Evolutionary conservation across 2,329 filamentous ascomycete species (phyloP).

Genomic region (Penicillium sp.): DNA sequence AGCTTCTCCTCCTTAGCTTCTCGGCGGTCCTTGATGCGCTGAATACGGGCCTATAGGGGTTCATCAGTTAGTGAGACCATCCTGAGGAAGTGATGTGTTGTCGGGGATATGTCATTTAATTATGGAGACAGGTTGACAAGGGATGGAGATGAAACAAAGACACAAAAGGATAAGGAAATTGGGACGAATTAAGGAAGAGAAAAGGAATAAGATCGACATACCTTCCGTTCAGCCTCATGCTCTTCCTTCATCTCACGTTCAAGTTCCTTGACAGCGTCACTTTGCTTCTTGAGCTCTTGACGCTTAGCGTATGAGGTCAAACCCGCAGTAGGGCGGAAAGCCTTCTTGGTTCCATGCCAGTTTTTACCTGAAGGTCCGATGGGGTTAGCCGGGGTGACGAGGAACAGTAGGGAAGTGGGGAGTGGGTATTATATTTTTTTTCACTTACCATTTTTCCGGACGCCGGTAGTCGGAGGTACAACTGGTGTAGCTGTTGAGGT

Average conservation of each 20-base stretch:
- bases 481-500: slow-evolving; percentile 31
- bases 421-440: slow-evolving; percentile 1
- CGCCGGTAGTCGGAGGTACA: slow-evolving; percentile 51
- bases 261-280: slow-evolving; percentile 79
- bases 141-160: neutral
- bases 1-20: slow-evolving; percentile 90
- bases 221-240: slow-evolving; percentile 84
- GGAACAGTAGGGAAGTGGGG: slow-evolving; percentile 13
- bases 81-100: slow-evolving; percentile 1
- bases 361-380: slow-evolving; percentile 70
- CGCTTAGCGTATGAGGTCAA: slow-evolving; percentile 77
- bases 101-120: neutral
- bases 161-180: neutral
- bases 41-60: slow-evolving; percentile 63
- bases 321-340: slow-evolving; percentile 79
- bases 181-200: neutral
- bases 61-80: slow-evolving; percentile 1
- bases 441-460: slow-evolving; percentile 77
- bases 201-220: slow-evolving; percentile 42
- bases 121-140: neutral
- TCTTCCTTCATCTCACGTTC: slow-evolving; percentile 96
- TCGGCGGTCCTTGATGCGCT: slow-evolving; percentile 79
- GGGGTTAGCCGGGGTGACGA: slow-evolving; percentile 14
- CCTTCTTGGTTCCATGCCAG: slow-evolving; percentile 80
- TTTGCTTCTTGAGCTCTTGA: slow-evolving; percentile 64